Base-by-base conservation (phyloP, 768 basidiomycete species). In the Psilocybe subaeruginosa region DNA sequence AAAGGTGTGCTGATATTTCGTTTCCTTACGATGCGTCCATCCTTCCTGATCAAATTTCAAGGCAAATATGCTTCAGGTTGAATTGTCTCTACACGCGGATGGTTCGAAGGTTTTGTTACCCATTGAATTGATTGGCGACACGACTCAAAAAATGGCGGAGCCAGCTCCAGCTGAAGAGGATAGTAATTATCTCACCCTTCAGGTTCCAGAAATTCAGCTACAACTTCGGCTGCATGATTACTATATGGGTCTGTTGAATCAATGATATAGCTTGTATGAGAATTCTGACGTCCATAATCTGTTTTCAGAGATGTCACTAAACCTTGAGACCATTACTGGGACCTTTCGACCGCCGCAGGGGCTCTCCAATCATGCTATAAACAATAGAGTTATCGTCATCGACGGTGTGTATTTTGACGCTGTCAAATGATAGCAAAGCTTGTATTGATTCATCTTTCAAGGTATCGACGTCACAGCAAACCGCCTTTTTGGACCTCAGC, bases 401-500 rank as follows among this genome's bases (percentile, higher is more conserved):
- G 82, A 83, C 68, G 78, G 82, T 81, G 52, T 52, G 71, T 35
- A 43, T 37, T 29, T 8, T 9, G 39, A n/a, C 17, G 31, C 9
- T 39, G 16, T 61, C 16, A 45, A 30, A 4, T 6, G n/a, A 16
- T 41, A 33, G 8, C 14, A 16, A 17, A 41, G 46, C 9, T 33
- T 31, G 47, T 48, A 33, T 50, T 52, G 33, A 41, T 60, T 11
- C 56, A 35, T 30, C 48, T 27, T 51, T 64, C n/a, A 63, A 91
- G 93, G 91, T 9, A 72, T 96, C 65, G 85, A 92, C 62, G 85
- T 99, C 51, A 85, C 86, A 12, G 89, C 92, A 1, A 85, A 97
- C 70, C 86, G 96, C 27, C 77, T 99, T 9, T 97, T 97, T 69
- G 97, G 97, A 7, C 92, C 93, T 11, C 86, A 88, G 60, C 97